Evolutionary conservation across 2,329 filamentous ascomycete genomes (phyloP).

Genomic region (Pseudogymnoascus verrucosus): DNA sequence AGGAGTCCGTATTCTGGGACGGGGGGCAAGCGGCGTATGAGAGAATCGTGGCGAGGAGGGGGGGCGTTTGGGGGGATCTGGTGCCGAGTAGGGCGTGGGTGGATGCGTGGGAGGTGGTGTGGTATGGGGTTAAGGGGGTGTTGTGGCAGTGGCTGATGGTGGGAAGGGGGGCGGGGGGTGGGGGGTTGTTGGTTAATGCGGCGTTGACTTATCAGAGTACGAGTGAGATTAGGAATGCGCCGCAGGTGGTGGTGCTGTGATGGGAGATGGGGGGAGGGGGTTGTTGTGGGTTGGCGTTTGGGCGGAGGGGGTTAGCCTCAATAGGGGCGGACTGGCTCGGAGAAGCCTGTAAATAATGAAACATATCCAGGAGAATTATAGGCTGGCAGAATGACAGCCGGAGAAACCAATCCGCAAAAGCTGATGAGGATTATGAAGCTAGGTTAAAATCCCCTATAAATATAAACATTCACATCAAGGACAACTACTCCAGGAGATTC

Average conservation of each 20-base stretch:
- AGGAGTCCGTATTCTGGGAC: constrained; percentile 54
- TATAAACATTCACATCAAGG: background rate
- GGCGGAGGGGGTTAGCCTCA: background rate
- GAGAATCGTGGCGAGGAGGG: constrained; percentile 24
- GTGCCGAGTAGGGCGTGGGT: constrained; percentile 35
- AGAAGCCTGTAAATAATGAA: background rate
- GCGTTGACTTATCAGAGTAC: constrained; percentile 43
- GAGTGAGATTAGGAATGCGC: constrained; percentile 39
- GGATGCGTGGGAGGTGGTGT: constrained; percentile 38
- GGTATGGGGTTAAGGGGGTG: too few relatives aligned
- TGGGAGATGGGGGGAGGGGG: background rate
- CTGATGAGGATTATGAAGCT: background rate
- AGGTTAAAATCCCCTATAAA: background rate
- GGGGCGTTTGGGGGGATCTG: constrained; percentile 28
- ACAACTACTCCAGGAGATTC: background rate
- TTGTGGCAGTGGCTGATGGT: too few relatives aligned
- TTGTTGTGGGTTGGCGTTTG: background rate
- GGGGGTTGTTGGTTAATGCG: constrained; percentile 53
- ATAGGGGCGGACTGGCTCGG: background rate
- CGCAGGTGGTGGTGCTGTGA: constrained; percentile 24
- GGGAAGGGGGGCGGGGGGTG: too few relatives aligned
- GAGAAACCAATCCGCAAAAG: background rate
- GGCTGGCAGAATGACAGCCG: background rate
- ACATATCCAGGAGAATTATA: background rate
- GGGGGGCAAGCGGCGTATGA: constrained; percentile 39